These are phyloP conservation scores for Tothia fuscella DNA, from an alignment of 2,329 filamentous ascomycete species.

Conservation along the genomic window DNA sequence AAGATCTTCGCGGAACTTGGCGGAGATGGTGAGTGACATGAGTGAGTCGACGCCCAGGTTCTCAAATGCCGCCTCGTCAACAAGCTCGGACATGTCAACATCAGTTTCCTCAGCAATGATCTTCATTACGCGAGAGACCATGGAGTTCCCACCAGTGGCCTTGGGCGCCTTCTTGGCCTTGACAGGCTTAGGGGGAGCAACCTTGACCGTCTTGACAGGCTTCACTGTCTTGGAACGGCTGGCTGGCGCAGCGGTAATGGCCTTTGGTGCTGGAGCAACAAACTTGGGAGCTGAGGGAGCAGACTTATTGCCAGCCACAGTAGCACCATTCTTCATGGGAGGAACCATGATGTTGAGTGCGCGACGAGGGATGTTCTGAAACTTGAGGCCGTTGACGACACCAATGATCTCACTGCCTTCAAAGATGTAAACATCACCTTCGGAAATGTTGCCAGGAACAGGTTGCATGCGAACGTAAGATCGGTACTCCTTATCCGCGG, in stretches of 20 bases:
- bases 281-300: slow-evolving; percentile 23
- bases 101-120: slow-evolving; percentile 57
- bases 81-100: slow-evolving; percentile 45
- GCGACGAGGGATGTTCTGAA: slow-evolving; percentile 54
- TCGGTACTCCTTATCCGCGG: slow-evolving; percentile 41
- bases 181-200: slow-evolving; percentile 39
- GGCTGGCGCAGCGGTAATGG: slow-evolving; percentile 20
- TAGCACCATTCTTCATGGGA: slow-evolving; percentile 36
- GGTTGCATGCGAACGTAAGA: slow-evolving; percentile 53
- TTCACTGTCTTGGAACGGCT: too few species aligned
- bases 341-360: slow-evolving; percentile 56
- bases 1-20: slow-evolving; percentile 49
- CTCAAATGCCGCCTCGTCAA: slow-evolving; percentile 48
- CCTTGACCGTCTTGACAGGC: slow-evolving; percentile 32
- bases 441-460: slow-evolving; percentile 41
- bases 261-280: slow-evolving; percentile 21
- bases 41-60: slow-evolving; percentile 52
- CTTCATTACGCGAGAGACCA: slow-evolving; percentile 44
- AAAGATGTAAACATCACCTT: slow-evolving; percentile 49
- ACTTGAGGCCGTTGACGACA: slow-evolving; percentile 50
- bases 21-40: slow-evolving; percentile 48
- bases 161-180: slow-evolving; percentile 33
- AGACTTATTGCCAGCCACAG: slow-evolving; percentile 23
- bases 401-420: slow-evolving; percentile 47
- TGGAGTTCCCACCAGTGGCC: slow-evolving; percentile 36